Evolutionary conservation across 768 basidiomycete genomes (phyloP).

Genomic region (Pleurotus citrinopileatus): DNA sequence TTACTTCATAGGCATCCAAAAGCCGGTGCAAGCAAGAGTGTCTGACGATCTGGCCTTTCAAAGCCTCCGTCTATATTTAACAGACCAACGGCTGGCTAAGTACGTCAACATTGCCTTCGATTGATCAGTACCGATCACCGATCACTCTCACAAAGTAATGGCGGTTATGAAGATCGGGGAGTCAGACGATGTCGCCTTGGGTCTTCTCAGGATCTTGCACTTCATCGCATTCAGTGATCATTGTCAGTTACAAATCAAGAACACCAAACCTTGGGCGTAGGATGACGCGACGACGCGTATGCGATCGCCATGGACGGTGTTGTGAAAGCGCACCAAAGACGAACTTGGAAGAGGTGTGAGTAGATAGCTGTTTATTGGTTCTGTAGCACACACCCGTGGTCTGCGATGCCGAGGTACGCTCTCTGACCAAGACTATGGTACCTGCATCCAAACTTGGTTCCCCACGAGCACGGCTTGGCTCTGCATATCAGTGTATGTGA

Average conservation of each 20-base stretch:
- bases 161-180: slow-evolving; percentile 7
- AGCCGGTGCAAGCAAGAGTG: background rate
- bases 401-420: slow-evolving; percentile 25
- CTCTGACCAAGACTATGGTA: slow-evolving; percentile 54
- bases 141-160: background rate
- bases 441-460: slow-evolving; percentile 55
- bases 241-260: background rate
- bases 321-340: slow-evolving; percentile 84
- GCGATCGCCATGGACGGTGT: slow-evolving; percentile 80
- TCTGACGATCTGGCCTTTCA: background rate
- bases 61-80: background rate
- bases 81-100: background rate
- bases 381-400: slow-evolving; percentile 9
- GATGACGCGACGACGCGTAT: slow-evolving; percentile 53
- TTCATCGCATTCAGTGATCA: background rate
- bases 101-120: background rate
- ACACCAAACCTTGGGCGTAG: slow-evolving; percentile 56
- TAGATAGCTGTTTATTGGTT: background rate
- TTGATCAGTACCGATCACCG: background rate
- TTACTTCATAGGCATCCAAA: too few species aligned
- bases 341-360: slow-evolving; percentile 34
- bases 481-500: slow-evolving; percentile 20
- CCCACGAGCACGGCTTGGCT: slow-evolving; percentile 32
- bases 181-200: slow-evolving; percentile 1
- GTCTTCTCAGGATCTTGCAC: slow-evolving; percentile 18